These are phyloP conservation scores for Oleoguttula mirabilis DNA, from an alignment of 495 filamentous ascomycete species.

Conservation along the genomic window DNA sequence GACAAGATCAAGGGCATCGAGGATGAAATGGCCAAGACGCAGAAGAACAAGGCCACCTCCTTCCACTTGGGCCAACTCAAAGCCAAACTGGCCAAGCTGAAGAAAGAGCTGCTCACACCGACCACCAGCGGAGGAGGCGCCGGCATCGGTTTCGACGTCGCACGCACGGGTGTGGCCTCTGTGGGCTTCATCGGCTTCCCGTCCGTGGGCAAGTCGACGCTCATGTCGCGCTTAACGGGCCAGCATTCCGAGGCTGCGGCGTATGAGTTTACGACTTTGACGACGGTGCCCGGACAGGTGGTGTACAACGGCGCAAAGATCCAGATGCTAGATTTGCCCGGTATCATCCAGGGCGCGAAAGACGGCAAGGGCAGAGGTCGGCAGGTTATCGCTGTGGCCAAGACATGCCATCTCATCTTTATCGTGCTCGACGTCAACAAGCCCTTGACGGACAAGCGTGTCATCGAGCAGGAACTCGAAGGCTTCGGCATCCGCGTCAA, in stretches of 20 bases:
- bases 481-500: slow-evolving; percentile 97
- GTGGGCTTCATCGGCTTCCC: slow-evolving; percentile 72
- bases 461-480: slow-evolving; percentile 94
- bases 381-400: slow-evolving; percentile 96
- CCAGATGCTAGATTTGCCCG: slow-evolving; percentile 96
- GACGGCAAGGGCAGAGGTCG: slow-evolving; percentile 96
- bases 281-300: slow-evolving; percentile 93
- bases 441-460: slow-evolving; percentile 87
- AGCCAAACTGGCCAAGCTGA: slow-evolving; percentile 95
- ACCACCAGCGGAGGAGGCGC: slow-evolving; percentile 68
- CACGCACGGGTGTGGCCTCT: slow-evolving; percentile 92
- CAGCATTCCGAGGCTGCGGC: slow-evolving; percentile 95
- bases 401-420: slow-evolving; percentile 97
- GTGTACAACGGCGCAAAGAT: slow-evolving; percentile 94
- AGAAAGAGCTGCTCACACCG: slow-evolving; percentile 87
- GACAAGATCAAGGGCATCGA: slow-evolving; percentile 99
- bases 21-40: slow-evolving; percentile 92
- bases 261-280: slow-evolving; percentile 97
- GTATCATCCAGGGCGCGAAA: slow-evolving; percentile 97
- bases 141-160: slow-evolving; percentile 90
- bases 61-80: slow-evolving; percentile 85
- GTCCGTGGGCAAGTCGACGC: slow-evolving; percentile 93
- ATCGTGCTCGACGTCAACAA: slow-evolving; percentile 99
- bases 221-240: slow-evolving; percentile 89
- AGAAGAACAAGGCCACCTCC: slow-evolving; percentile 96